phyloP scores from a whole-genome alignment of 2,329 filamentous ascomycete species.

The Colletotrichum echinochloae region DNA sequence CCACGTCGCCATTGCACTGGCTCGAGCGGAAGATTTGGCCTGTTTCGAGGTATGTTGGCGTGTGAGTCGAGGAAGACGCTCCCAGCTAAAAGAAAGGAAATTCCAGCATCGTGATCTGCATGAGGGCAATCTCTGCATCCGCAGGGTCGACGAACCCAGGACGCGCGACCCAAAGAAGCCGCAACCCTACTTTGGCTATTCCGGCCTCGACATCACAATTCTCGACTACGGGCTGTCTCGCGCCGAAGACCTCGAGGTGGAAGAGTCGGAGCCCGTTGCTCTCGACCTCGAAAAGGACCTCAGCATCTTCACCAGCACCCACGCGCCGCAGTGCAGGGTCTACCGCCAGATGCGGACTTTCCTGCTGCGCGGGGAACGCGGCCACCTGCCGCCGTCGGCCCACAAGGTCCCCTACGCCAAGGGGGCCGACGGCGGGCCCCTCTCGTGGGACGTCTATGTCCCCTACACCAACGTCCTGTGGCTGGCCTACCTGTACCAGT shows the following conservation, averaged over 20 bases:
- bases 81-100: neutral
- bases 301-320: constrained; percentile 69
- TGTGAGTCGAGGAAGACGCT: neutral
- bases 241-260: constrained; percentile 57
- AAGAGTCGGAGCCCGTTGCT: constrained; percentile 56
- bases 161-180: constrained; percentile 48
- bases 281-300: constrained; percentile 72
- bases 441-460: constrained; percentile 66
- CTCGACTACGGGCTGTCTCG: constrained; percentile 75
- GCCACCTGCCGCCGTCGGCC: constrained; percentile 60
- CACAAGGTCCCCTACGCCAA: constrained; percentile 59
- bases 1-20: constrained; percentile 69
- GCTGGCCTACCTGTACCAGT: constrained; percentile 72
- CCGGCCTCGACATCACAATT: constrained; percentile 72
- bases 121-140: constrained; percentile 73
- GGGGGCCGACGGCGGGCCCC: constrained; percentile 53
- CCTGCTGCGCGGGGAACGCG: constrained; percentile 63
- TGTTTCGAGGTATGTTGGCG: constrained; percentile 66
- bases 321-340: constrained; percentile 69
- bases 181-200: constrained; percentile 64
- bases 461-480: constrained; percentile 76
- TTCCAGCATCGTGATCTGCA: constrained; percentile 72
- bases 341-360: constrained; percentile 74
- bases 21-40: constrained; percentile 67
- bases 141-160: constrained; percentile 53